These are phyloP conservation scores for Botrytis squamosa DNA, from an alignment of 2,329 filamentous ascomycete genomes.

Conservation along the genomic window DNA sequence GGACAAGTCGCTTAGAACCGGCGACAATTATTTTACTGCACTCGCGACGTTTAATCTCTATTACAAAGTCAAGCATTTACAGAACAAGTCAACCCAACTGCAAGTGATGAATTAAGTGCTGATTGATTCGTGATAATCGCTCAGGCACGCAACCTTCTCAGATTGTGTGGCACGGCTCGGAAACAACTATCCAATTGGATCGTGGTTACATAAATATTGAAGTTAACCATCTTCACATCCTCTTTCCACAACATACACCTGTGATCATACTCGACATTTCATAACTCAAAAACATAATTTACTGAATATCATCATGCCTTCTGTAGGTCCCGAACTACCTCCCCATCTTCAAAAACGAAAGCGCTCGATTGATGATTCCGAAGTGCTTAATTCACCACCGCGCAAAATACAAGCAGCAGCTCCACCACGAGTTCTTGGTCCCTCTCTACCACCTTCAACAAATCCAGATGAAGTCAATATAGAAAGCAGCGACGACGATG, in stretches of 20 bases:
- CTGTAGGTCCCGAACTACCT: constrained; percentile 66
- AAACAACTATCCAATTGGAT: constrained; percentile 13
- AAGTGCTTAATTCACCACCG: constrained; percentile 44
- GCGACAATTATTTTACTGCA: constrained; percentile 9
- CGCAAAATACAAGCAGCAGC: constrained; percentile 44
- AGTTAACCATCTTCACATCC: background rate
- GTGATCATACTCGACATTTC: constrained; percentile 14
- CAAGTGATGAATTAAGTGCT: background rate
- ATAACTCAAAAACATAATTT: background rate
- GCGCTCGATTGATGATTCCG: constrained; percentile 48
- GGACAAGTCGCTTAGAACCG: constrained; percentile 21
- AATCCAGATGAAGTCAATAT: constrained; percentile 49
- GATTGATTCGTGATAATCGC: background rate
- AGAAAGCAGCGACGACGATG: constrained; percentile 44
- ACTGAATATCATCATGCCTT: constrained; percentile 32
- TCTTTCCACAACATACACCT: background rate
- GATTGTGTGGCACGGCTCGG: constrained; percentile 1
- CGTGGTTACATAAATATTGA: constrained; percentile 1
- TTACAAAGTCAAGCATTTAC: background rate
- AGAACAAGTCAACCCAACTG: background rate
- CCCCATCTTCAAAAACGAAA: constrained; percentile 65
- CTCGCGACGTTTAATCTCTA: constrained; percentile 10
- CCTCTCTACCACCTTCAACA: constrained; percentile 39
- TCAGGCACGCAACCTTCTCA: constrained; percentile 7
- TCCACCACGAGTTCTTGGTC: constrained; percentile 31